These are phyloP conservation scores for Podaxis sp. DNA, from an alignment of 768 basidiomycete genomes.

Conservation along the genomic window DNA sequence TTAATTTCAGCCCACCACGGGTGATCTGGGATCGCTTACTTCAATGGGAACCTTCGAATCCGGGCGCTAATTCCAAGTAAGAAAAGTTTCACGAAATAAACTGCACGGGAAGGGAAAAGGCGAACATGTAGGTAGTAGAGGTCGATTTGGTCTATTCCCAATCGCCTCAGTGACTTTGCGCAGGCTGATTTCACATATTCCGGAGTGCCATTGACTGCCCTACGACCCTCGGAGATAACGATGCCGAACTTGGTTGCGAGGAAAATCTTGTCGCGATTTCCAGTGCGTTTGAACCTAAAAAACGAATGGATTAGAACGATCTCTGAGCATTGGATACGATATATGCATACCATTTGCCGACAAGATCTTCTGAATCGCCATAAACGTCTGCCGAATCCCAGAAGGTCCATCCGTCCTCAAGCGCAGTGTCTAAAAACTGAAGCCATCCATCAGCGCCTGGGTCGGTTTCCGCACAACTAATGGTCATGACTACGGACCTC, in stretches of 20 bases:
- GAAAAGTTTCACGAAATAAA: background rate
- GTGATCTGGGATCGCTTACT: conserved; percentile 18
- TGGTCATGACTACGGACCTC: conserved; percentile 32
- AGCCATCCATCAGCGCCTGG: background rate
- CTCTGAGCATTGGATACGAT: background rate
- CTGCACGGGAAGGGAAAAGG: background rate
- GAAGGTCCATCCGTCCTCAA: conserved; percentile 36
- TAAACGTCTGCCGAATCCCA: conserved; percentile 51
- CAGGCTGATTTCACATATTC: conserved; percentile 34
- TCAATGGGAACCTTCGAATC: conserved; percentile 45
- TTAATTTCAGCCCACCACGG: background rate
- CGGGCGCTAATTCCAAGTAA: conserved; percentile 21
- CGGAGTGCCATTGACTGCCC: conserved; percentile 22
- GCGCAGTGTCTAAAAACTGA: conserved; percentile 37
- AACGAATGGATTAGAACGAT: background rate
- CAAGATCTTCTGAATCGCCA: conserved; percentile 36
- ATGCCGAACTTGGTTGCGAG: conserved; percentile 51
- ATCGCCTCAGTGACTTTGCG: conserved; percentile 33
- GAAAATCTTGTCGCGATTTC: conserved; percentile 50
- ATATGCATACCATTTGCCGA: conserved; percentile 37
- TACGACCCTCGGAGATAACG: conserved; percentile 12
- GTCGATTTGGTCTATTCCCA: conserved; percentile 40
- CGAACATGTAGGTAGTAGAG: conserved; percentile 40
- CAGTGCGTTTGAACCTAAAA: conserved; percentile 44
- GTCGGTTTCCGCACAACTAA: background rate